Base-by-base conservation (phyloP, 495 filamentous ascomycete species). In the Rusavskia elegans region DNA sequence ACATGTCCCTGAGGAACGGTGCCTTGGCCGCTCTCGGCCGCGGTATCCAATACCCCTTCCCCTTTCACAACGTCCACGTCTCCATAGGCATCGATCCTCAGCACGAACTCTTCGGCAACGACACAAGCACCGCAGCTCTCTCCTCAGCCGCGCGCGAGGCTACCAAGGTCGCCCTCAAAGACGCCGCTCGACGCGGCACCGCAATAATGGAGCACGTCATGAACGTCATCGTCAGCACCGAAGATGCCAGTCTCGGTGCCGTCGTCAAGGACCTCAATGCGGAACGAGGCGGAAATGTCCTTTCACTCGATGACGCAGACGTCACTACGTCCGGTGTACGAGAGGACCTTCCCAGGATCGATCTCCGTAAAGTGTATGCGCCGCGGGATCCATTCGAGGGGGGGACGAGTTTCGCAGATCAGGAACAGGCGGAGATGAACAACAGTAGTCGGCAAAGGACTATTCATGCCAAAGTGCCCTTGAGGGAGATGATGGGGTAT, bases 401-500 rank as follows among this genome's bases (percentile, higher is more conserved):
- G 32, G 72, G 75, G 3, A 46, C 67, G 0, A 64, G 58, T 39
- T 30, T 67, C 45, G 61, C 8, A 35, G 44, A 30, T 55, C 53
- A 51, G 57, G 54, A 49, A 45, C 62, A 50, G 35, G 57, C 53
- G 13, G 40, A 49, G 5, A 48, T 45, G 27, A 45, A 32, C 7
- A 52, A 53, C n/a, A 54, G 63, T 3, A 66, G 63, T 27, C 58
- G 67, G 9, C 74, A 74, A 45, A 68, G 80, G 48, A 82, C 72
- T 6, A 85, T 99, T 53, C 77, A 78, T 5, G 93, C 88, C 3
- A 78, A 83, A 54, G 89, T 96, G 29, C 93, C 93, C 40, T 68
- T 97, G 51, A 89, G 88, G 64, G 90, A 97, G 66, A 96, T 97
- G 89, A 84, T 96, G 48, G 88, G 90, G 32, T 99, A 99, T 67